phyloP scores from a whole-genome alignment of 2,329 filamentous ascomycete species.

The Aspergillus fischeri region DNA sequence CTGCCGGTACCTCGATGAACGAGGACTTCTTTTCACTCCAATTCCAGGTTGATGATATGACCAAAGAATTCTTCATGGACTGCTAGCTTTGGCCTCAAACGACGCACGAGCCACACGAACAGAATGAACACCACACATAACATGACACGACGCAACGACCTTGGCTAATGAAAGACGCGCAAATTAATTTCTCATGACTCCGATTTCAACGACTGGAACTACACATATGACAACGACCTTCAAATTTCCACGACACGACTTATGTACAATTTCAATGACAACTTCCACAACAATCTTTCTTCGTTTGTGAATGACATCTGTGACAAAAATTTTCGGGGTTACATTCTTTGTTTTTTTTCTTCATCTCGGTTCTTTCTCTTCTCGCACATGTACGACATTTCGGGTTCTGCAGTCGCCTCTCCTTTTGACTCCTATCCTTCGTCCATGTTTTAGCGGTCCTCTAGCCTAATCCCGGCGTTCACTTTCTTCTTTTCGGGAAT shows the following conservation, averaged over 20 bases:
- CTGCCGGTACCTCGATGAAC: constrained; percentile 20
- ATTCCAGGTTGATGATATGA: constrained; percentile 31
- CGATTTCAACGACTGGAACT: constrained; percentile 17
- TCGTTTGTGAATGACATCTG: constrained; percentile 7
- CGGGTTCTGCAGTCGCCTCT: constrained; percentile 18
- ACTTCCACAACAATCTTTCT: constrained; percentile 7
- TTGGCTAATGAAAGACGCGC: constrained; percentile 14
- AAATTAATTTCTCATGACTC: constrained; percentile 16
- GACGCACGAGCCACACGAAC: background rate
- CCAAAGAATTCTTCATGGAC: constrained; percentile 21
- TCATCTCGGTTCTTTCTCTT: constrained; percentile 8
- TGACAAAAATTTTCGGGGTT: constrained; percentile 13
- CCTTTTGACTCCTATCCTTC: constrained; percentile 10
- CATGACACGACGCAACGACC: constrained; percentile 18
- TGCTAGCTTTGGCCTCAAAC: constrained; percentile 5
- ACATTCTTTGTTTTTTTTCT: constrained; percentile 2
- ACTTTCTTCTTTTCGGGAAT: constrained; percentile 14
- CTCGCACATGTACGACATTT: constrained; percentile 15
- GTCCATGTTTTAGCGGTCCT: constrained; percentile 5
- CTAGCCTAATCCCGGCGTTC: constrained; percentile 8
- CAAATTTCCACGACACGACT: constrained; percentile 15
- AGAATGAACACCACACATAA: constrained; percentile 1
- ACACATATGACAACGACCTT: constrained; percentile 15
- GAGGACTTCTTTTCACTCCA: constrained; percentile 37
- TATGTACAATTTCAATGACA: constrained; percentile 20